Conservation (phyloP, 2,329 filamentous ascomycete genomes). For the Colletotrichum musicola region DNA sequence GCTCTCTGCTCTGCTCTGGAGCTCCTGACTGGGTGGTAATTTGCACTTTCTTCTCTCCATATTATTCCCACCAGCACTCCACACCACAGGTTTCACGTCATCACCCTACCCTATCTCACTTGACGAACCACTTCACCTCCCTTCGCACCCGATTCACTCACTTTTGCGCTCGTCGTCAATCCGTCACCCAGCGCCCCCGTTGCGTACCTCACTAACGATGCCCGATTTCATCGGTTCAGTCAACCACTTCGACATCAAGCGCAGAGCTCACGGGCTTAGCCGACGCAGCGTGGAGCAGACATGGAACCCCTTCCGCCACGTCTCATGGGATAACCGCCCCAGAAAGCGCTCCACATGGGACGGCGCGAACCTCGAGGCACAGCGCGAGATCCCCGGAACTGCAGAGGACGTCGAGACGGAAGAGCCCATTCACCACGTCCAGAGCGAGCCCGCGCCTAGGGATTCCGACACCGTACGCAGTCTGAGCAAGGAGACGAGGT, state of each 20-base stretch:
- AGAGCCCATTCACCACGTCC: conserved; percentile 50
- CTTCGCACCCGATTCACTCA: not conserved
- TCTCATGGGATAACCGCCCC: conserved; percentile 49
- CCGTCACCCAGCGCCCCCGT: not conserved
- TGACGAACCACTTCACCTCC: conserved; percentile 16
- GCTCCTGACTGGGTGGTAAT: not conserved
- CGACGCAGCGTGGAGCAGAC: conserved; percentile 52
- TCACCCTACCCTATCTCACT: conserved; percentile 34
- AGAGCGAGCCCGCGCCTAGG: conserved; percentile 49
- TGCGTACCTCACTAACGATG: conserved; percentile 29
- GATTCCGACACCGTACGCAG: conserved; percentile 43
- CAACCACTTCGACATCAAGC: conserved; percentile 60
- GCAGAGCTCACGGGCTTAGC: conserved; percentile 57
- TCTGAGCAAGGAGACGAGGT: conserved; percentile 34
- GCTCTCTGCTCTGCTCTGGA: too few species aligned
- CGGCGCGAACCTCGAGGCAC: conserved; percentile 48
- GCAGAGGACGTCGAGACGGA: conserved; percentile 43
- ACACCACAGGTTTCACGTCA: conserved; percentile 37
- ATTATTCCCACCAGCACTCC: conserved; percentile 31
- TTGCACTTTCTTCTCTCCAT: conserved; percentile 12
- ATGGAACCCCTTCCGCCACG: conserved; percentile 60
- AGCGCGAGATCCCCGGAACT: conserved; percentile 39
- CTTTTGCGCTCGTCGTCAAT: not conserved
- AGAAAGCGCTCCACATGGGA: conserved; percentile 52
- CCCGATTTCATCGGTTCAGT: conserved; percentile 49